phyloP scores from a whole-genome alignment of 164 flowering plant species.

The Chimonanthus salicifolius region DNA sequence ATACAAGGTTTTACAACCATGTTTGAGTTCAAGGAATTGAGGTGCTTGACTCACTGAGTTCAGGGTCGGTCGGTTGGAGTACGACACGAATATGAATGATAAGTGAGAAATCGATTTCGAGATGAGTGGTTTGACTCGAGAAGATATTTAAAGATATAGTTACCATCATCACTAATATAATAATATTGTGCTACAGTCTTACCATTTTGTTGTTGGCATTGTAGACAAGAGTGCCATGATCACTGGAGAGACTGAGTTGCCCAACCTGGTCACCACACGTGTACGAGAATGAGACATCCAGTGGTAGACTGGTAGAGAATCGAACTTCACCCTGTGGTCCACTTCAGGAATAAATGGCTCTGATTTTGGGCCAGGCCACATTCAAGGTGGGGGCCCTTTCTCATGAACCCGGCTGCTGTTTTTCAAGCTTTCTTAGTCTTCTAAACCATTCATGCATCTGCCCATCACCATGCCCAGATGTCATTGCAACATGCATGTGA shows the following conservation, averaged over 20 bases:
- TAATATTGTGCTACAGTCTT: neutral
- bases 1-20: no score
- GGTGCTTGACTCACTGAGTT: neutral
- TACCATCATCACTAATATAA: neutral
- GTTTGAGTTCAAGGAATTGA: neutral
- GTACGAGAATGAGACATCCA: neutral
- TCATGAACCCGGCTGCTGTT: no score
- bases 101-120: neutral
- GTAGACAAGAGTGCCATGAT: neutral
- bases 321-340: neutral
- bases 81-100: neutral
- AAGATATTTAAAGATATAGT: constrained; percentile 1
- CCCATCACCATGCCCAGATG: no score
- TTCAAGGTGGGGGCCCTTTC: no score
- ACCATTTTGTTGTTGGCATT: neutral
- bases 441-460: no score
- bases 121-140: constrained; percentile 5
- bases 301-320: neutral
- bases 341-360: no score
- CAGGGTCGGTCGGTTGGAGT: neutral
- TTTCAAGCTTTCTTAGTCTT: no score
- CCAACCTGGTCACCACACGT: neutral
- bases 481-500: no score
- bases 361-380: no score
- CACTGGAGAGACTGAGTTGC: neutral